Percentiles rank a stretch among this genome's conserved stretches.
phyloP scores from a whole-genome alignment of 2,329 filamentous ascomycete genomes.

The Lecanosticta acicola region DNA sequence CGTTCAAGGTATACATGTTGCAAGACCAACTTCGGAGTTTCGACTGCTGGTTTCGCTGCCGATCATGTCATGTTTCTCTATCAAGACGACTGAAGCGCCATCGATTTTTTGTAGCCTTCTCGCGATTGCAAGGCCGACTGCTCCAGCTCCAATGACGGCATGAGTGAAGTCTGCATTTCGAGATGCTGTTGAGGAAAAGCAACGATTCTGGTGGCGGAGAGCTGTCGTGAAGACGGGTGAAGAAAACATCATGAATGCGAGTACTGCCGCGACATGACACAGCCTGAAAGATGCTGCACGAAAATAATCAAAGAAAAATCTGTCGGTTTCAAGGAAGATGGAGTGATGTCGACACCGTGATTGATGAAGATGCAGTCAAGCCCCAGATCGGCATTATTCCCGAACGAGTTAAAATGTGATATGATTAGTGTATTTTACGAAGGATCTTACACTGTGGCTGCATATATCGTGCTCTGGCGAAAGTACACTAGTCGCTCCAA shows the following conservation, averaged over 20 bases:
- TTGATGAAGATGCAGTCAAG: background rate
- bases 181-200: slow-evolving; percentile 41
- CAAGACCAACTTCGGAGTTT: slow-evolving; percentile 65
- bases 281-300: background rate
- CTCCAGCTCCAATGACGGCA: slow-evolving; percentile 63
- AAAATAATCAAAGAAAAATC: background rate
- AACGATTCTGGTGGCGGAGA: slow-evolving; percentile 12
- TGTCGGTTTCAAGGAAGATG: background rate
- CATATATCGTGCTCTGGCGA: too few relatives aligned
- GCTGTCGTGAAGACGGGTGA: background rate
- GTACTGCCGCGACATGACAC: background rate
- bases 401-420: background rate
- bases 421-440: background rate
- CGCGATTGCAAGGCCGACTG: slow-evolving; percentile 76
- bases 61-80: slow-evolving; percentile 69
- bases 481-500: too few relatives aligned
- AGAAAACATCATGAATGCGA: background rate
- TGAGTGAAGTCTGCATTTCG: slow-evolving; percentile 56
- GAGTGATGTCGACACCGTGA: background rate
- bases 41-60: slow-evolving; percentile 84
- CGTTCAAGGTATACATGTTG: background rate
- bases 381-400: background rate
- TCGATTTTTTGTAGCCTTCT: slow-evolving; percentile 60
- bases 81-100: slow-evolving; percentile 62
- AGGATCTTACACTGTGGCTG: background rate